These are phyloP conservation scores for Cladophialophora chaetospira DNA, from an alignment of 2,329 filamentous ascomycete genomes.

Conservation along the genomic window DNA sequence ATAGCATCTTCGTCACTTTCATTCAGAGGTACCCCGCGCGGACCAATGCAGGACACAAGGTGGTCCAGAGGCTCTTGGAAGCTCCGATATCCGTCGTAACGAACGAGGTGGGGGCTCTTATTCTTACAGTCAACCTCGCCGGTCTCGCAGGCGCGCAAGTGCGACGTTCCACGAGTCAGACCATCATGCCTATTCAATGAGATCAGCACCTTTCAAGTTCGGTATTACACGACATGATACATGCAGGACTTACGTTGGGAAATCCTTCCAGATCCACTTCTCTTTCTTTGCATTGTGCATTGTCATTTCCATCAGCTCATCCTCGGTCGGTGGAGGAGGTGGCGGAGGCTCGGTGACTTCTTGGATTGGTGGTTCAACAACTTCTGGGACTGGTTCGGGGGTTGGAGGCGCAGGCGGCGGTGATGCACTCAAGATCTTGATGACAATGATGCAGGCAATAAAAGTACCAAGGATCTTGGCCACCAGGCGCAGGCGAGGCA, in stretches of 20 bases:
- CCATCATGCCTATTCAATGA: slow-evolving; percentile 29
- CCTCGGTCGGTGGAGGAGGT: slow-evolving; percentile 23
- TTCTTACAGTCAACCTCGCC: slow-evolving; percentile 31
- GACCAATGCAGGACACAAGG: slow-evolving; percentile 65
- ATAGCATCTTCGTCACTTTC: slow-evolving; percentile 62
- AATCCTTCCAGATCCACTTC: slow-evolving; percentile 35
- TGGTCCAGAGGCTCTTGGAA: slow-evolving; percentile 28
- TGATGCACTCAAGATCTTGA: slow-evolving; percentile 29
- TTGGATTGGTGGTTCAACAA: not conserved
- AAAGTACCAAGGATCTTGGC: slow-evolving; percentile 27
- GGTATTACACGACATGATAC: not conserved
- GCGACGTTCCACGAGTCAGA: slow-evolving; percentile 30
- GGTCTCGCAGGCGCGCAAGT: slow-evolving; percentile 29
- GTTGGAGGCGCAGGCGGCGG: slow-evolving; percentile 14
- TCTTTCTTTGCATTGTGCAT: slow-evolving; percentile 30
- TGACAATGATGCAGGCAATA: slow-evolving; percentile 25
- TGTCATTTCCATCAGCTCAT: slow-evolving; percentile 29
- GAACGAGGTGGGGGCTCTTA: slow-evolving; percentile 30
- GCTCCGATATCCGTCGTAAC: slow-evolving; percentile 32
- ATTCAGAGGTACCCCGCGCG: slow-evolving; percentile 55
- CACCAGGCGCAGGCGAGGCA: slow-evolving; percentile 31
- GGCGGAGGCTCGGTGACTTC: slow-evolving; percentile 4
- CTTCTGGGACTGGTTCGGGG: slow-evolving; percentile 7
- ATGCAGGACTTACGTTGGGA: slow-evolving; percentile 26
- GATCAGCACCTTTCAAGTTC: not conserved